phyloP scores from a whole-genome alignment of 139 green algal species.

The Zygnema circumcarinatum region DNA sequence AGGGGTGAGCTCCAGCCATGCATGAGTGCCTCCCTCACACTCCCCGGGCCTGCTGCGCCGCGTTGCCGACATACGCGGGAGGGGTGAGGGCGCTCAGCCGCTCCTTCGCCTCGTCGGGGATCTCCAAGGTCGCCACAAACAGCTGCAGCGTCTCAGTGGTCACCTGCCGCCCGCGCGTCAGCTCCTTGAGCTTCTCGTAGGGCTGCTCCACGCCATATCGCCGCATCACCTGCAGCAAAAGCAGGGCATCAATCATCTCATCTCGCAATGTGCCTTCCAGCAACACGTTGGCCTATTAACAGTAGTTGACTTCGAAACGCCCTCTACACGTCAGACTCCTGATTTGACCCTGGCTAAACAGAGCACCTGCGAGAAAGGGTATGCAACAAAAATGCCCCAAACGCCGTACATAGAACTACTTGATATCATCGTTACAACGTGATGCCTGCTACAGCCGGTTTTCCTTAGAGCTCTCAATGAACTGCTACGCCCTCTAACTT shows the following conservation, averaged over 20 bases:
- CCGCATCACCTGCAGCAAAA: slow-evolving; percentile 61
- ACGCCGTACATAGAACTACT: no score
- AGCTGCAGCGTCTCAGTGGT: slow-evolving; percentile 68
- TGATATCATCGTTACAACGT: no score
- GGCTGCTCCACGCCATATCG: slow-evolving; percentile 90
- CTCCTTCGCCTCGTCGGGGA: slow-evolving; percentile 72
- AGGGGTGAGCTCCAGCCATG: no score
- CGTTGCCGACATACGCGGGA: slow-evolving; percentile 93
- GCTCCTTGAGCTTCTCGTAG: slow-evolving; percentile 99
- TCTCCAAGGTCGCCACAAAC: slow-evolving; percentile 82
- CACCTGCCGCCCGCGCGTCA: slow-evolving; percentile 87
- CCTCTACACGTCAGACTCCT: no score
- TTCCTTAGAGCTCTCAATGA: no score
- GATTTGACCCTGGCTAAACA: no score
- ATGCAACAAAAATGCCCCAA: no score
- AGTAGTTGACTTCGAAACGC: no score
- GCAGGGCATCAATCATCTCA: background rate
- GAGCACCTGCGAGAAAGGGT: no score
- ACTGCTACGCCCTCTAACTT: no score
- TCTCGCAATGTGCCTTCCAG: background rate
- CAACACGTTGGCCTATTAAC: no score
- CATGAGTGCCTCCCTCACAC: slow-evolving; percentile 8
- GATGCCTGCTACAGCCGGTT: no score
- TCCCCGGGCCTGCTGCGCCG: slow-evolving; percentile 57
- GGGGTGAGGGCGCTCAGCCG: slow-evolving; percentile 81